Base-by-base conservation (phyloP, 192 early-diverging fungal species). In the Chytriomyces confervae region DNA sequence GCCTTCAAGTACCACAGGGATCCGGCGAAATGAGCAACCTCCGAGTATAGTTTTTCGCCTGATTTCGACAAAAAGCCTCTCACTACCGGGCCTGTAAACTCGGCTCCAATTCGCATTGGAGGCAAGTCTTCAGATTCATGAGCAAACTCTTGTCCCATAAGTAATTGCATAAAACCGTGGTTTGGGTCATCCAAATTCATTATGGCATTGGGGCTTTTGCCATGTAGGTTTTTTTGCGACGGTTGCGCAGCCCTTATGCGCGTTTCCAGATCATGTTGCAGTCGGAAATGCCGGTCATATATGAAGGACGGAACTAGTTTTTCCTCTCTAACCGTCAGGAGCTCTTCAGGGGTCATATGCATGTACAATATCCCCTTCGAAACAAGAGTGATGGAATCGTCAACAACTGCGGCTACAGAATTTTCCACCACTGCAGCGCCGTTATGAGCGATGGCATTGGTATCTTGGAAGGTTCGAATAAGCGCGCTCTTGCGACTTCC, bases 1-100 rank as follows among this genome's bases (percentile, higher is more conserved):
- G 36, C 6, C 27, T 66, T 76, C n/a, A 76, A 29, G 47, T 50
- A 76, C 74, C 74, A 76, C 29, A 46, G 11, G 27, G 69, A 70
- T 29, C 74, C 74, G 13, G 74, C 74, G 27, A 24, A 76, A 66
- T 50, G 50, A 2, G 18, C 36, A 48, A 36, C 46, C 50, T 76
- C 63, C 11, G 74, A 76, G 11, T 29, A 11, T 8, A 76, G 10
- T 29, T 76, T 76, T 20, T 76, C 74, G 7, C 53, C 20, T 57
- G 8, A n/a, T n/a, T 64, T 64, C 61, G 47, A 50, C 74, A 76
- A 76, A 43, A 66, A 61, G 48, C 50, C 50, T 20, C 43, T 29
- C 62, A 76, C 18, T 29, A 23, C 51, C 3, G 44, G 16, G 20
- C 53, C 53, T 13, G 53, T 16, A 27, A 76, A 65, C 36, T 76